Percentiles rank a stretch among this genome's conserved stretches.
Conservation (phyloP, 2,329 filamentous ascomycete species). For the Paecilomyces niveus region DNA sequence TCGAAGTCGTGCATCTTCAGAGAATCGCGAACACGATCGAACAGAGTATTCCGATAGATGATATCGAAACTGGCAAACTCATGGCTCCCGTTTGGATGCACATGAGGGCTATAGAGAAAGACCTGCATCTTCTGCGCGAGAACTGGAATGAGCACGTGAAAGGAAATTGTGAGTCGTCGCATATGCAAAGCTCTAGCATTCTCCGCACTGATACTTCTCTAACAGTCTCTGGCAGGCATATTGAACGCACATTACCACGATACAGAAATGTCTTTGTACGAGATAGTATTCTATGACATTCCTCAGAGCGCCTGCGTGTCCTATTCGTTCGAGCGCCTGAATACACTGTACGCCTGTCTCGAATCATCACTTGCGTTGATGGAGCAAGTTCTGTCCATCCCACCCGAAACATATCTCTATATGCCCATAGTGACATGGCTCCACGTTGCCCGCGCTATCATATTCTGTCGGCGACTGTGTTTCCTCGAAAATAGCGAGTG, state of each 20-base stretch:
- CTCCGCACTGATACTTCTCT: background rate
- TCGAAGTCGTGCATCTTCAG: conserved; percentile 1
- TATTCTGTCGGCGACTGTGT: conserved; percentile 1
- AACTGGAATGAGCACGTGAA: background rate
- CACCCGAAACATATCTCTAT: background rate
- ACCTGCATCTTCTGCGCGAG: background rate
- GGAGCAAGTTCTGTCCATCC: conserved; percentile 2
- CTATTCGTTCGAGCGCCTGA: background rate
- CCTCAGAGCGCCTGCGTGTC: background rate
- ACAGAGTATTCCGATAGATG: background rate
- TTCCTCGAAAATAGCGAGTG: conserved; percentile 3
- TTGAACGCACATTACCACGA: conserved; percentile 1
- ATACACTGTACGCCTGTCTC: background rate
- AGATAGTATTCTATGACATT: conserved; percentile 1
- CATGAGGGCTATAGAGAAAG: background rate
- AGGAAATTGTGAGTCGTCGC: background rate
- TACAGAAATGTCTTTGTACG: conserved; percentile 3
- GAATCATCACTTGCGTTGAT: background rate
- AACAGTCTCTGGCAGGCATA: background rate
- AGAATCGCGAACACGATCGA: background rate
- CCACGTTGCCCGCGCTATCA: background rate
- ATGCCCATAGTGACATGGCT: conserved; percentile 1
- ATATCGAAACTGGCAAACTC: background rate
- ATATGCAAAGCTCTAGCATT: background rate
- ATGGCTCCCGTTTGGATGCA: background rate